Evolutionary conservation across 108 stramenopile genomes (phyloP), one percentile per base, ranked within the genome.

Genomic region (Nitzschia putrida): DNA sequence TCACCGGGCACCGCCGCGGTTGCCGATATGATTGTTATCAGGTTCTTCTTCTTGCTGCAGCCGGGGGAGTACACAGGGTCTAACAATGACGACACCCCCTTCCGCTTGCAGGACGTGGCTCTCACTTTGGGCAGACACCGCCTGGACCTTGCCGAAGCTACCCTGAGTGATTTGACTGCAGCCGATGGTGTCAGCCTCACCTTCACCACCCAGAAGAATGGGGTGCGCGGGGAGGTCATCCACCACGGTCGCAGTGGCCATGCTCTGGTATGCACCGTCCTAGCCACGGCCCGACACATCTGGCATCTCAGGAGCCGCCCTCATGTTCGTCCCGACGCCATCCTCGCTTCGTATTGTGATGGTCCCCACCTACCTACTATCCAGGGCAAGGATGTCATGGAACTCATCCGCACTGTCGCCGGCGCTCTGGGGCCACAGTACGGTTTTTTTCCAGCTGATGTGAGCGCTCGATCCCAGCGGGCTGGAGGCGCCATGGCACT

Each of bases 401-500:
- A 16, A 6, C n/a, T 22, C 16, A 16, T 61, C 9, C 61, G 61
- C n/a, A 9, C 14, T n/a, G 10, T 42, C 9, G 61, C 61, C 20
- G 9, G 8, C 5, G 41, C 44, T 20, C 16, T 73, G 0, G 69
- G 69, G 3, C 67, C 59, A 1, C 51, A 53, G 4, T 47, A 76
- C 3, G 80, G 80, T 11, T 69, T 78, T 49, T 47, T 66, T 16
- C 73, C 80, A 1, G 5, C 8, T 1, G 68, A 78, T 8, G 52
- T 86, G 40, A 77, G 69, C 23, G 80, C 82, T 21, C 69, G 82
- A 8, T 83, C 72, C 57, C 74, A 81, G 8, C 77, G 80, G 9
- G 80, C 82, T 13, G 82, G 79, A 12, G 82, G 78, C 8, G 83
- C 86, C 51, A 87, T 80, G 78, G 86, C 83, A 9, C 70, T 87